Conservation (phyloP, 2,329 filamentous ascomycete species). For the Calonectria hawksworthii region DNA sequence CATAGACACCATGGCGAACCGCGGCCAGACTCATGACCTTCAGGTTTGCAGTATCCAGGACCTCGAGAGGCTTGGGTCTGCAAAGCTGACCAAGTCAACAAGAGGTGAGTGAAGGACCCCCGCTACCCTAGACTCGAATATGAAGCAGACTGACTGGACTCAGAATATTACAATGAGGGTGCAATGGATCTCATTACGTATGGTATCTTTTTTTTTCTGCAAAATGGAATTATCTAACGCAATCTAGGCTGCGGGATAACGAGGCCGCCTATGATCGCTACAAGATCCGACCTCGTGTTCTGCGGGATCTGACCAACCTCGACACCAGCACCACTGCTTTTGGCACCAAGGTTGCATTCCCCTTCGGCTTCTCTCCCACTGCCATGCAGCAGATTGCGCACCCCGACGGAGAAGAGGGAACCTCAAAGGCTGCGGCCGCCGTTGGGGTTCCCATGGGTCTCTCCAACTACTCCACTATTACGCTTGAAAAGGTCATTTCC, state of each 20-base stretch:
- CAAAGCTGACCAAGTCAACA: constrained; percentile 12
- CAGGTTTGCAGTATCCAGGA: constrained; percentile 25
- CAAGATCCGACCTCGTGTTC: constrained; percentile 29
- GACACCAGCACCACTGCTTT: constrained; percentile 28
- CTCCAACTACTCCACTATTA: constrained; percentile 29
- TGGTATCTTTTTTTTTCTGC: not conserved
- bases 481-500: constrained; percentile 35
- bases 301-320: constrained; percentile 28
- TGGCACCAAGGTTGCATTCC: constrained; percentile 28
- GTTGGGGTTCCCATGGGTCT: constrained; percentile 27
- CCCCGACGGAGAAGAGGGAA: constrained; percentile 28
- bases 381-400: constrained; percentile 34
- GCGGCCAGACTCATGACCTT: constrained; percentile 16
- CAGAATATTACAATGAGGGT: constrained; percentile 22
- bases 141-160: not conserved
- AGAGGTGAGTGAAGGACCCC: not conserved
- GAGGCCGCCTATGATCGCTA: constrained; percentile 30
- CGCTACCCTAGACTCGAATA: not conserved
- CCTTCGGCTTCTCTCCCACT: constrained; percentile 31
- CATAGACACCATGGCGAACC: constrained; percentile 21
- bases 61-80: constrained; percentile 24
- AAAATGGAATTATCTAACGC: not conserved
- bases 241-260: constrained; percentile 20
- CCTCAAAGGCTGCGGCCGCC: constrained; percentile 25
- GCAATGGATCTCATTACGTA: constrained; percentile 24